Conservation (phyloP, 805 yeast species). For the Wickerhamomyces ciferrii region DNA sequence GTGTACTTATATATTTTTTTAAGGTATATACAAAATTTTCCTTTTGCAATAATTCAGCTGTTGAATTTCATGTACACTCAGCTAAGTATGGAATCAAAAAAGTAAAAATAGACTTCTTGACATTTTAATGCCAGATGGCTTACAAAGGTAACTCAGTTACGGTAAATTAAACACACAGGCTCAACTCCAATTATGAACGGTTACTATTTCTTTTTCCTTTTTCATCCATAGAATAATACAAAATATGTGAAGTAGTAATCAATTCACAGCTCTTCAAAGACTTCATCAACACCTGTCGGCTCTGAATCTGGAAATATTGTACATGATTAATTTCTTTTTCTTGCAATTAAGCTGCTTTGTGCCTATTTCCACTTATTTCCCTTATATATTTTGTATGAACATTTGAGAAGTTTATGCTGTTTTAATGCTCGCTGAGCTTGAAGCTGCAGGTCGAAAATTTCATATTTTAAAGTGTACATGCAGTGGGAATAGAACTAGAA, state of each 20-base stretch:
- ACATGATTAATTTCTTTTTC: neutral
- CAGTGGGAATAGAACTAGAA: neutral
- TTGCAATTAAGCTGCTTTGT: neutral
- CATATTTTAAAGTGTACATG: neutral
- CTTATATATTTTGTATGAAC: too few species aligned
- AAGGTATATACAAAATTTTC: neutral
- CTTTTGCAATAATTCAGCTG: neutral
- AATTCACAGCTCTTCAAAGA: neutral
- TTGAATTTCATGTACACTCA: neutral
- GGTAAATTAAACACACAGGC: neutral
- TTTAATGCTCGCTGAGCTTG: neutral
- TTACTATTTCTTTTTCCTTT: neutral
- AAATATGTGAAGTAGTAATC: too few species aligned
- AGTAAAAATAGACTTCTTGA: neutral
- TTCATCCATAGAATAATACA: neutral
- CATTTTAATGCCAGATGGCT: neutral
- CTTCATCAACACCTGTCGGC: neutral
- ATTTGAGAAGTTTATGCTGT: neutral
- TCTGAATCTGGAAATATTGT: neutral
- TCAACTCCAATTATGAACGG: neutral
- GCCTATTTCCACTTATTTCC: neutral
- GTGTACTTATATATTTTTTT: neutral
- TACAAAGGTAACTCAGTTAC: neutral
- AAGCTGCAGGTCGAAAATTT: neutral
- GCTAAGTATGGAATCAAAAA: neutral